Evolutionary conservation across 768 basidiomycete species (phyloP).

Genomic region (Strobilomyces dryophilus): DNA sequence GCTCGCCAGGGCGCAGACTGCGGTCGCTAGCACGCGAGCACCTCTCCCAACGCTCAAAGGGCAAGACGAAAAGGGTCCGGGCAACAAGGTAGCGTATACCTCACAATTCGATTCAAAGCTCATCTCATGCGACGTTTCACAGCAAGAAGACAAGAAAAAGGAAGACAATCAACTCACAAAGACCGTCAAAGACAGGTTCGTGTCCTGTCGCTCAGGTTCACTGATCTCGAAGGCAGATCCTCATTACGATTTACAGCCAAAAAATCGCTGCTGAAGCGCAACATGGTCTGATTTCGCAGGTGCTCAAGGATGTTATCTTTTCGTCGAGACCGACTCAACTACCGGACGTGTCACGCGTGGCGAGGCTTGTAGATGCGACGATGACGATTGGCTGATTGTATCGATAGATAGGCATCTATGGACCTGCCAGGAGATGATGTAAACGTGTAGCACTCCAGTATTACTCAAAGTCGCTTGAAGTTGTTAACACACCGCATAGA

Average conservation of each 20-base stretch:
- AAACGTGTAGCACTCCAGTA: too few species aligned
- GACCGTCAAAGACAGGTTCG: conserved; percentile 87
- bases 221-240: neutral
- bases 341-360: conserved; percentile 20
- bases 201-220: conserved; percentile 1
- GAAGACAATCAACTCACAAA: conserved; percentile 85
- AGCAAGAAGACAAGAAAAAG: conserved; percentile 71
- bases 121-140: neutral
- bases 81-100: conserved; percentile 37
- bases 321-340: conserved; percentile 43
- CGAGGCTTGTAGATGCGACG: conserved; percentile 34
- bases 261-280: conserved; percentile 90
- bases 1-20: conserved; percentile 63
- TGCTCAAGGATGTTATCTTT: conserved; percentile 91
- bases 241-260: conserved; percentile 44
- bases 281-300: conserved; percentile 89
- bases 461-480: too few species aligned
- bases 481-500: too few species aligned
- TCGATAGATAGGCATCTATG: too few species aligned
- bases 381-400: conserved; percentile 29
- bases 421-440: too few species aligned
- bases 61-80: conserved; percentile 39
- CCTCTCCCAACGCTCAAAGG: conserved; percentile 50
- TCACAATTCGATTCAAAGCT: neutral
- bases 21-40: conserved; percentile 57